Percentiles rank a stretch among this genome's conserved stretches.
These are phyloP conservation scores for Trichoderma gamsii DNA, from an alignment of 495 filamentous ascomycete genomes.

Conservation along the genomic window DNA sequence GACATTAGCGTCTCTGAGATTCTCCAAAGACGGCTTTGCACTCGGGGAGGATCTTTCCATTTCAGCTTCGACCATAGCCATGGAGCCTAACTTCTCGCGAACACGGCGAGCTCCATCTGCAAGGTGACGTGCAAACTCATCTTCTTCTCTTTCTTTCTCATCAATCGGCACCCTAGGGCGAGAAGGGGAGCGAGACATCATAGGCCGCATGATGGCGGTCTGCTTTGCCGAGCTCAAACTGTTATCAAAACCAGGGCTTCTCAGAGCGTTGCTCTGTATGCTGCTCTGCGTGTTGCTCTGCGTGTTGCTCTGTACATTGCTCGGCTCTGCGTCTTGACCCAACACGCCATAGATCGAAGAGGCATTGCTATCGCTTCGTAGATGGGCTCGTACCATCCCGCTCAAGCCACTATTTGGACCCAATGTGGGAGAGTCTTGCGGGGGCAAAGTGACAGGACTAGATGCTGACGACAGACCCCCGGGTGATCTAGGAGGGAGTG, in stretches of 20 bases:
- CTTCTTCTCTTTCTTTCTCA: constrained; percentile 23
- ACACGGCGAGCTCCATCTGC: constrained; percentile 70
- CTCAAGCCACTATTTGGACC: constrained; percentile 64
- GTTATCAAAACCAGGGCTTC: not conserved
- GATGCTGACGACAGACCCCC: constrained; percentile 24
- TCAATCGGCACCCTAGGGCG: not conserved
- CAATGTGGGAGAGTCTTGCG: constrained; percentile 73
- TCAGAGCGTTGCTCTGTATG: not conserved
- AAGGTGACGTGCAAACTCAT: constrained; percentile 76
- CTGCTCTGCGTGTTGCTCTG: not conserved
- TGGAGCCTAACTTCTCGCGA: constrained; percentile 71
- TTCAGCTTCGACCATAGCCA: constrained; percentile 62
- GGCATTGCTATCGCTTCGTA: constrained; percentile 72
- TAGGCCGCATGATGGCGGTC: not conserved
- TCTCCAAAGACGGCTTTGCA: constrained; percentile 26
- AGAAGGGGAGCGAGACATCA: constrained; percentile 1
- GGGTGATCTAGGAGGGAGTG: constrained; percentile 23
- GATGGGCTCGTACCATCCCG: constrained; percentile 77
- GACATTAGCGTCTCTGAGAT: constrained; percentile 38
- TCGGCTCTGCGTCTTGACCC: constrained; percentile 21
- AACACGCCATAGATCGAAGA: constrained; percentile 64
- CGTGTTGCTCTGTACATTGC: not conserved
- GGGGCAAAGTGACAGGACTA: constrained; percentile 25
- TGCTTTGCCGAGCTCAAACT: not conserved
- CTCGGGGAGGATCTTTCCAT: constrained; percentile 47